These are phyloP conservation scores for Lachnellula subtilissima DNA, from an alignment of 2,329 filamentous ascomycete genomes.

Conservation along the genomic window DNA sequence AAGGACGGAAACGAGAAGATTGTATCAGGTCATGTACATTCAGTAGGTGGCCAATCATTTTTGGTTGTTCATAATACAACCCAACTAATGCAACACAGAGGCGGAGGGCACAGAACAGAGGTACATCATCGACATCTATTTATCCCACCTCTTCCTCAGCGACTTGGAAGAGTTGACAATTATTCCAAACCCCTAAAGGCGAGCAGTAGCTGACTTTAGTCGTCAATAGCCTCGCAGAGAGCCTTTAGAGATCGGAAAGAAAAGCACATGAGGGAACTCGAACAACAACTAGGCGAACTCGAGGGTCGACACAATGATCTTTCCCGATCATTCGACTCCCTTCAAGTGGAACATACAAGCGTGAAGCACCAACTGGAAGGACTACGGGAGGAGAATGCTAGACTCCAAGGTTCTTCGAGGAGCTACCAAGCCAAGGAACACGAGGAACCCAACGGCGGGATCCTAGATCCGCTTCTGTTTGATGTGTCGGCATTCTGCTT, in stretches of 20 bases:
- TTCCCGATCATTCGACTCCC: conserved; percentile 47
- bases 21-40: conserved; percentile 32
- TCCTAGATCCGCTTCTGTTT: conserved; percentile 28
- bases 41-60: conserved; percentile 20
- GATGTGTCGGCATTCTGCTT: conserved; percentile 31
- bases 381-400: conserved; percentile 23
- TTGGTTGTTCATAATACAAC: not conserved
- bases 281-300: conserved; percentile 49
- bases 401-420: conserved; percentile 9
- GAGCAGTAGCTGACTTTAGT: conserved; percentile 3
- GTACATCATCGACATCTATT: not conserved
- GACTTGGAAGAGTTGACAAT: no score
- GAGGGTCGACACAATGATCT: conserved; percentile 52
- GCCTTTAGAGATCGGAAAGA: conserved; percentile 60
- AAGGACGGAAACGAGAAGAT: conserved; percentile 28
- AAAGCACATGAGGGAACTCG: conserved; percentile 60
- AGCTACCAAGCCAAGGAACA: conserved; percentile 18
- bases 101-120: conserved; percentile 12
- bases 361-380: conserved; percentile 29
- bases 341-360: conserved; percentile 37
- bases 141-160: not conserved
- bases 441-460: conserved; percentile 23
- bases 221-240: conserved; percentile 51
- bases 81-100: conserved; percentile 4
- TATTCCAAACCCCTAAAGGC: not conserved